phyloP scores from a whole-genome alignment of 148 eudicot species.

The Nepenthes mirabilis region DNA sequence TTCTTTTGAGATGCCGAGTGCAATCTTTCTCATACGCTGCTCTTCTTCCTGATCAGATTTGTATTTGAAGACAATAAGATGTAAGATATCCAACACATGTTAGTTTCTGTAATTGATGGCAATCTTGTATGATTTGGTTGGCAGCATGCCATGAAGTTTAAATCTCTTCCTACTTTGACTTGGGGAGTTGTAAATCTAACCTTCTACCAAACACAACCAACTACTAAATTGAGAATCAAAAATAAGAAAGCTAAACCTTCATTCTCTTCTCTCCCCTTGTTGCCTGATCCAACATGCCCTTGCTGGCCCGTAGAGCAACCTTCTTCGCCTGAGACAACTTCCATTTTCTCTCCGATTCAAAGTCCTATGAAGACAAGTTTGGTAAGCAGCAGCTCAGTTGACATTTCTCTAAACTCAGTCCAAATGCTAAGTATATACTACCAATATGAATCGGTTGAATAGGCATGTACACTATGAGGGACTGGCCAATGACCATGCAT shows the following conservation, averaged over 20 bases:
- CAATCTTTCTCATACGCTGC: slow-evolving; percentile 83
- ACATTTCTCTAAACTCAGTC: not conserved
- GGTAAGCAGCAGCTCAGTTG: slow-evolving; percentile 3
- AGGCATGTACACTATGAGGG: not conserved
- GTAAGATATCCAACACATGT: too few relatives aligned
- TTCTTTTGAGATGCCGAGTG: slow-evolving; percentile 82
- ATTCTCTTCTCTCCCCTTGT: slow-evolving; percentile 82
- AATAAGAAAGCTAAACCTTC: slow-evolving; percentile 40
- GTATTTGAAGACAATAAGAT: not conserved
- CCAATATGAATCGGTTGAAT: not conserved
- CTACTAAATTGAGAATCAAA: not conserved
- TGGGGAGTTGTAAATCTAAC: too few relatives aligned
- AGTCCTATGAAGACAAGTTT: slow-evolving; percentile 49
- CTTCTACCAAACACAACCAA: slow-evolving; percentile 3
- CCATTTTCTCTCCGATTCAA: slow-evolving; percentile 97
- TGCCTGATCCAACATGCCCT: slow-evolving; percentile 88
- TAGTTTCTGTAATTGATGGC: too few relatives aligned
- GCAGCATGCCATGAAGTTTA: not conserved
- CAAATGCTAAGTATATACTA: not conserved
- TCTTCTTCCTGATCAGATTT: slow-evolving; percentile 70
- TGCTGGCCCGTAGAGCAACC: slow-evolving; percentile 95
- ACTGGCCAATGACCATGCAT: not conserved
- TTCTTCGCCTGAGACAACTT: slow-evolving; percentile 90
- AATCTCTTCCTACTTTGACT: not conserved
- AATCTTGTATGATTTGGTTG: too few relatives aligned